Base-by-base conservation (phyloP, 179 eudicot genomes). In the Amaranthus tricolor region DNA sequence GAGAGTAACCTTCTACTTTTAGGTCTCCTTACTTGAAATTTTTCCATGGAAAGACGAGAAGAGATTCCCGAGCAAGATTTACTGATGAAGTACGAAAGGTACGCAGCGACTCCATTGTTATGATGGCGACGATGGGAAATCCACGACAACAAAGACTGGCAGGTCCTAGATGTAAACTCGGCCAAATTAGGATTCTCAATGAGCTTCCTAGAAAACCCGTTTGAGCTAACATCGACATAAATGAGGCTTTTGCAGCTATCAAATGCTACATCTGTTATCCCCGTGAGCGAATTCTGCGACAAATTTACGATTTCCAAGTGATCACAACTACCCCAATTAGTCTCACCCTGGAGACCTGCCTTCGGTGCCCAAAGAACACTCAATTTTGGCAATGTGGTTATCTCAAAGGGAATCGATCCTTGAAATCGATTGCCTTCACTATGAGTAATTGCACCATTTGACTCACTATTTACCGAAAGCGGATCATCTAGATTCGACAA, bases 351-450 rank as follows among this genome's bases (percentile, higher is more conserved):
- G 57, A 89, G 76, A 72, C 85, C 82, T n/a, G 88, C 84, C 79
- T 91, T 81, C 6, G 97, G 97, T 17, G 88, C 96, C 98, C 97
- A 95, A 49, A 95, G 60, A 57, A 95, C 75, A 75, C 79, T 85
- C 82, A 95, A 85, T 75, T 85, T 90, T 5, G 96, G 82, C 77
- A 93, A 87, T 16, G 66, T 66, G 9, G 80, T 70, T 21, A 94
- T 81, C 75, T 79, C 88, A 7, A 17, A 0, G 2, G 97, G 96
- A 71, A 95, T 78, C 15, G 78, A 66, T 59, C 97, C 96, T 79
- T 76, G 85, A 58, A 84, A 93, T 64, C 75, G 74, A 73, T 95
- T 95, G 51, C 76, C 81, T 73, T 95, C 91, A 21, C 85, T 86
- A 67, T 19, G 64, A 49, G 70, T 50, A 60, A 73, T 78, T 48